Conservation (phyloP, 768 basidiomycete species). For the Termitomyces heimii region DNA sequence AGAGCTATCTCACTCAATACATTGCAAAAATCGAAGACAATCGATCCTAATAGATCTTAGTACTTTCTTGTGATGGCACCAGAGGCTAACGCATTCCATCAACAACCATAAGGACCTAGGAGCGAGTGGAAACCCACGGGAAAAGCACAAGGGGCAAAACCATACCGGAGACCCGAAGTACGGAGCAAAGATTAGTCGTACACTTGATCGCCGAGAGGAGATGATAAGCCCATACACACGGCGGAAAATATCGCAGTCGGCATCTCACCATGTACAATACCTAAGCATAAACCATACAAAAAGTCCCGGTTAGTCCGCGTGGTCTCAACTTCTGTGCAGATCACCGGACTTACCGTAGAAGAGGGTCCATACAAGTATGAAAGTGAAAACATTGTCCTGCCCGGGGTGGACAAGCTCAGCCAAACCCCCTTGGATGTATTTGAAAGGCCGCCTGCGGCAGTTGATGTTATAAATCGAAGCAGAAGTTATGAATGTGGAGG, state of each 20-base stretch:
- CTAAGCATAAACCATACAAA: conserved; percentile 16
- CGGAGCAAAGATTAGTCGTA: conserved; percentile 15
- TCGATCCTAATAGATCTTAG: not conserved
- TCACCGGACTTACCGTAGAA: conserved; percentile 66
- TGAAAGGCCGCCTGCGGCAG: conserved; percentile 58
- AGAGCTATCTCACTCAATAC: not conserved
- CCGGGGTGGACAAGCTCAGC: conserved; percentile 75
- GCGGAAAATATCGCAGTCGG: not conserved
- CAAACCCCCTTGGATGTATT: conserved; percentile 58
- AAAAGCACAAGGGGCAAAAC: not conserved
- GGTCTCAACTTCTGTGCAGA: not conserved
- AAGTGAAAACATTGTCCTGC: conserved; percentile 88
- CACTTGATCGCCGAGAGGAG: conserved; percentile 13
- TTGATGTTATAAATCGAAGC: conserved; percentile 62
- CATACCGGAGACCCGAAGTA: not conserved
- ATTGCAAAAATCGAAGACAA: not conserved
- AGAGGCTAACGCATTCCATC: not conserved
- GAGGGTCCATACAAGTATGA: conserved; percentile 90
- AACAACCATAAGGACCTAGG: not conserved
- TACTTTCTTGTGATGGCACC: not conserved
- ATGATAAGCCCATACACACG: conserved; percentile 2
- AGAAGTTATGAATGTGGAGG: conserved; percentile 63
- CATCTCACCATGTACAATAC: conserved; percentile 44
- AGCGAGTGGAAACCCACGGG: conserved; percentile 2
- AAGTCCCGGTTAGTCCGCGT: not conserved